Evolutionary conservation across 192 early-diverging fungal genomes (phyloP), one percentile per base, ranked within the genome.

Genomic region (Ambispora gerdemannii): DNA sequence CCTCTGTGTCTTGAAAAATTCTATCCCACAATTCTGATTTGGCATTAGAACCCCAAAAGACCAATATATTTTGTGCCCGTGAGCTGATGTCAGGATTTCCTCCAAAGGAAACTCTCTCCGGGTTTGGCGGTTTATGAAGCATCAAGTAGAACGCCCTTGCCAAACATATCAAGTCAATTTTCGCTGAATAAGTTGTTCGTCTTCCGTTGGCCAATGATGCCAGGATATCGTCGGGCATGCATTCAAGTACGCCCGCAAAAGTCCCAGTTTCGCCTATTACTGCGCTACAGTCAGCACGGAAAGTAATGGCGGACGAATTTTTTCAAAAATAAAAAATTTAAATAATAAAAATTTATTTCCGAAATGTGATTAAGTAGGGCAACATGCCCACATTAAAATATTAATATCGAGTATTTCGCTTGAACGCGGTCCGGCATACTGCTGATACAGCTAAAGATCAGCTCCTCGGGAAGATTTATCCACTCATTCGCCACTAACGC

Each of bases 111-210:
- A 52, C 34, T 17, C 50, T 67, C 8, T 33, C 30, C 50, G 24
- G 0, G 13, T 65, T 65, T 33, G 30, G 1, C 34, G 66, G 66
- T 27, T 8, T 32, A 36, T 68, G 51, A 53, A 68, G 50, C 51
- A 68, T 53, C 11, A 68, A 20, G 10, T 68, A 68, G 35, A 68
- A 20, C 28, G 66, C 22, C 17, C 66, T 2, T 0, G 43, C 32
- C 31, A 68, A 34, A 55, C 66, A 68, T 36, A 55, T 68, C 66
- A 68, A 68, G 28, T 68, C 66, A 68, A 68, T 34, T 4, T 0
- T 53, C 25, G 50, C 50, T 43, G 2, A 7, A 49, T 63, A 63
- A 11, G 8, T 63, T 24, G 47, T 47, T 43, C 47, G 35, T 6
- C 47, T 24, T 2, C 35, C 36, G 25, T 63, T 63, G 17, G 3